Evolutionary conservation across 2,329 filamentous ascomycete species (phyloP).

Genomic region (Xylaria sp.): DNA sequence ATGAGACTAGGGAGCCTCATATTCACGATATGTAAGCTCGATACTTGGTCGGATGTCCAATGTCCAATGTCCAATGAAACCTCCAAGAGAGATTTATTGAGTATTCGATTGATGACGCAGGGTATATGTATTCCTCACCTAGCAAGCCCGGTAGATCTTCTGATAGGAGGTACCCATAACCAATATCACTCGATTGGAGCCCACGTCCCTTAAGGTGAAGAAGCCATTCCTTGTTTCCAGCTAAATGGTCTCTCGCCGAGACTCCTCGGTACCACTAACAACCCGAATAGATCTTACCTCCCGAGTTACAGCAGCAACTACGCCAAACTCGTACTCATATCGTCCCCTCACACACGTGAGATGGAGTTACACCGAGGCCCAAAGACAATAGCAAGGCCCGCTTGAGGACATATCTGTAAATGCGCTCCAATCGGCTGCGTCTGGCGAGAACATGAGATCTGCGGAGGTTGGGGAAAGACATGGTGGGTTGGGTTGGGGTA

Average conservation of each 20-base stretch:
- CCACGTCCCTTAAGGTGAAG: background rate
- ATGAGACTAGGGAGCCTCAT: slow-evolving; percentile 29
- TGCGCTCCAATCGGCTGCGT: slow-evolving; percentile 21
- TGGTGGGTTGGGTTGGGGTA: slow-evolving; percentile 21
- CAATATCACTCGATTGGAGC: background rate
- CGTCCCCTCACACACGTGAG: background rate
- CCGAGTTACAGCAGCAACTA: background rate
- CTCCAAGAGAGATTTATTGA: background rate
- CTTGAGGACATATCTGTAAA: background rate
- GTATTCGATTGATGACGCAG: background rate
- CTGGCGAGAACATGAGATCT: slow-evolving; percentile 12
- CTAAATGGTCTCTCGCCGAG: background rate
- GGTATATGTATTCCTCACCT: slow-evolving; percentile 6
- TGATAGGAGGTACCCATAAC: background rate
- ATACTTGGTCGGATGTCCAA: background rate
- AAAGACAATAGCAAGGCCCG: slow-evolving; percentile 6
- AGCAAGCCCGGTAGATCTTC: too few species aligned
- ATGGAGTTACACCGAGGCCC: background rate
- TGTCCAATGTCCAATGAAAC: too few species aligned
- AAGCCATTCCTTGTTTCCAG: background rate
- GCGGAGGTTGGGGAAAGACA: slow-evolving; percentile 19
- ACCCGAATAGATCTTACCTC: background rate
- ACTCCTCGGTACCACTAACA: background rate
- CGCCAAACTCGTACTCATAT: background rate
- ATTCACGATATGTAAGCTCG: background rate